Evolutionary conservation across 2,329 filamentous ascomycete genomes (phyloP), one percentile per base, ranked within the genome.

Genomic region (Chalaropsis thielavioides): DNA sequence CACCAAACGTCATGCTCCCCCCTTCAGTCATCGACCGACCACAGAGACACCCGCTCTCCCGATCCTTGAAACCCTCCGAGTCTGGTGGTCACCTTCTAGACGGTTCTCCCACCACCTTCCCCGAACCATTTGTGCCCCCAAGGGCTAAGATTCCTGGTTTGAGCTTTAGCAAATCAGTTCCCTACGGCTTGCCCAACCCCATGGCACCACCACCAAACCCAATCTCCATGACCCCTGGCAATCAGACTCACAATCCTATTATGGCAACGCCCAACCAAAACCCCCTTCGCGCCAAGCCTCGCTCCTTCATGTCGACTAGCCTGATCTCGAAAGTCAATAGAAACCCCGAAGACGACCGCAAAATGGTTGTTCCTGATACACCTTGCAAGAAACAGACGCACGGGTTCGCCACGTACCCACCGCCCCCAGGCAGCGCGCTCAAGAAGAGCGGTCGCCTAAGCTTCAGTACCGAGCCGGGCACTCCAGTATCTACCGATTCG

Each of bases 251-350:
- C n/a, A 58, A 51, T 1, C 24, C 40, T 2, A 60, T 61, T 44
- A 22, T 67, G 38, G 49, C 63, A 35, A 65, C 66, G 22, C 64
- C 64, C 24, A 59, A 61, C n/a, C 63, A 65, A 38, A 67, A 60
- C 58, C 60, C 65, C 24, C 24, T 67, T 40, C 66, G 62, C 8
- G 49, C 64, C 3, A 59, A 60, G 38, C 56, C 65, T 15, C 64
- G 67, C 8, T 59, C 65, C n/a, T 96, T 96, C 75, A 91, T 90
- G 79, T 97, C 94, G 0, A 97, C 94, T 0, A 92, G 92, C 1
- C 78, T 99, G 35, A 87, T 99, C 64, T 96, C 94, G 11, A 99
- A 99, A 77, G 89, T 95, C 74, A 95, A 94, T 71, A 86, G 89
- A 66, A 86, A 89, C 73, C 83, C 86, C 0, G 90, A 96, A 69